phyloP scores from a whole-genome alignment of 331 rosid species.

The Quercus tomentella region DNA sequence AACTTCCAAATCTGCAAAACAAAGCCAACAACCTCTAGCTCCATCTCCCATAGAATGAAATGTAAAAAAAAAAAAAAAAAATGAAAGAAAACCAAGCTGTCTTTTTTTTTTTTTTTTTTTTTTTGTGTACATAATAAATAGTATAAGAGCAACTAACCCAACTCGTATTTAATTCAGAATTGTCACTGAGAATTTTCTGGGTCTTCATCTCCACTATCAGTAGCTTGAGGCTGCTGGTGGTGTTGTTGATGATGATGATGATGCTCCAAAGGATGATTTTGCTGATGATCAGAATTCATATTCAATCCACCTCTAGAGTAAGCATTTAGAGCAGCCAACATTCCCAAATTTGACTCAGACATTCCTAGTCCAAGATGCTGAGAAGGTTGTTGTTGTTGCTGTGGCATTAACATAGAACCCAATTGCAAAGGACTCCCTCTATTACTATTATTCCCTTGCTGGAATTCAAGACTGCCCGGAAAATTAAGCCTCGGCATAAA shows the following conservation, averaged over 20 bases:
- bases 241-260: slow-evolving; percentile 44
- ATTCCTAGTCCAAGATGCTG: slow-evolving; percentile 70
- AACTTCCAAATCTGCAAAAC: slow-evolving; percentile 54
- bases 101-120: not conserved
- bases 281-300: slow-evolving; percentile 58
- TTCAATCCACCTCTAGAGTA: slow-evolving; percentile 67
- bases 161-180: not conserved
- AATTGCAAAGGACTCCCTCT: slow-evolving; percentile 51
- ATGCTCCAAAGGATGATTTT: slow-evolving; percentile 46
- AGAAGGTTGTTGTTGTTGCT: slow-evolving; percentile 60
- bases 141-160: slow-evolving; percentile 30
- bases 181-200: slow-evolving; percentile 62
- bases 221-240: slow-evolving; percentile 39
- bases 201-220: slow-evolving; percentile 75
- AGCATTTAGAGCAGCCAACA: slow-evolving; percentile 83
- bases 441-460: slow-evolving; percentile 25
- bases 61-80: not conserved
- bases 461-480: slow-evolving; percentile 50
- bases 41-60: slow-evolving; percentile 25
- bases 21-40: slow-evolving; percentile 31
- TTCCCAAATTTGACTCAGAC: slow-evolving; percentile 81
- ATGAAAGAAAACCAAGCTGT: not conserved
- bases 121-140: slow-evolving; percentile 1
- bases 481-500: slow-evolving; percentile 76
- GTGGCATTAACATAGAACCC: slow-evolving; percentile 80